Evolutionary conservation across 768 basidiomycete species (phyloP).

Genomic region (Tylopilus subfusipes): DNA sequence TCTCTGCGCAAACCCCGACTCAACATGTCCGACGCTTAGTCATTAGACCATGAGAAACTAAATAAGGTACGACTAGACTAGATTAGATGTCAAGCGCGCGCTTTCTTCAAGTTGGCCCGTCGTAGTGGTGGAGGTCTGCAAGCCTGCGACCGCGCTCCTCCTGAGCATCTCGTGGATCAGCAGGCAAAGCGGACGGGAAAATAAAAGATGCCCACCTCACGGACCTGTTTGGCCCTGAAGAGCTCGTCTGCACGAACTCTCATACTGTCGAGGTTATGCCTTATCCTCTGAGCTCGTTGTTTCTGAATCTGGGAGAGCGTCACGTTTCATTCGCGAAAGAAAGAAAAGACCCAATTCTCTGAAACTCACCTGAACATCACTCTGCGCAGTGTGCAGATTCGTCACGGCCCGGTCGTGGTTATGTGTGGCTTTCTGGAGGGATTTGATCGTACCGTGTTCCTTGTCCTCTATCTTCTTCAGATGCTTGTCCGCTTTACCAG

Average conservation of each 20-base stretch:
- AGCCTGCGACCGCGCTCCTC: slow-evolving; percentile 22
- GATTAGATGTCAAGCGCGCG: not conserved
- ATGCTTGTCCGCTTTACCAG: slow-evolving; percentile 45
- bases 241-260: slow-evolving; percentile 21
- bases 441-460: slow-evolving; percentile 49
- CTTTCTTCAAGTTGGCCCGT: too few relatives aligned
- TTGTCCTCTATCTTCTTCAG: slow-evolving; percentile 47
- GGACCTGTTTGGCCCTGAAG: slow-evolving; percentile 17
- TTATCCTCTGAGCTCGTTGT: slow-evolving; percentile 20
- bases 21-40: slow-evolving; percentile 22
- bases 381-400: slow-evolving; percentile 40
- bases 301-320: slow-evolving; percentile 21
- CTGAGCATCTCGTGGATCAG: not conserved
- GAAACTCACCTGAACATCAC: slow-evolving; percentile 40
- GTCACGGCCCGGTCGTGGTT: slow-evolving; percentile 48
- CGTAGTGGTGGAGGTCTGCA: slow-evolving; percentile 8
- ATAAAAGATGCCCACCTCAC: slow-evolving; percentile 16
- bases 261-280: slow-evolving; percentile 16
- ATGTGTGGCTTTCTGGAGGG: slow-evolving; percentile 51
- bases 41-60: slow-evolving; percentile 8
- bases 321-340: not conserved
- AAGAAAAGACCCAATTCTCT: not conserved
- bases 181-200: not conserved
- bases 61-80: not conserved
- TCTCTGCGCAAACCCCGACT: not conserved